Evolutionary conservation across 2,329 filamentous ascomycete species (phyloP), one percentile per base, ranked within the genome.

Genomic region (Byssothecium circinans): DNA sequence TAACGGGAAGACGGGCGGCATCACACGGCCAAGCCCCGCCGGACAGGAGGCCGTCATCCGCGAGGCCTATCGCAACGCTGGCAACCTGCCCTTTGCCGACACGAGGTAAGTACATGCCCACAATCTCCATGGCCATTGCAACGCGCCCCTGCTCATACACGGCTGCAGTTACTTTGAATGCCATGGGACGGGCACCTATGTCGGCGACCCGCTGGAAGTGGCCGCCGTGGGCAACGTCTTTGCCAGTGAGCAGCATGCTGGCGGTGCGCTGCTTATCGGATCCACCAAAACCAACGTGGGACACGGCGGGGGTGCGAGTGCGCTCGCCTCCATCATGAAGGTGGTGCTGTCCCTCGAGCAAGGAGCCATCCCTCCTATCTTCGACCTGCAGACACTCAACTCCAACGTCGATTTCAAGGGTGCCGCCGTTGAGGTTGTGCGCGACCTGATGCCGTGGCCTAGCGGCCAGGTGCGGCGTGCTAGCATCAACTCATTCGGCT

Each of bases 141-240:
- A n/a, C n/a, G n/a, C n/a, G n/a, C n/a, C n/a, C n/a, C n/a, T n/a
- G n/a, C n/a, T n/a, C 70, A 64, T 73, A 75, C 41, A 35, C 44
- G n/a, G 20, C 38, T 20, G 34, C 42, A 17, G 40, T 2, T 35
- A 35, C 11, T 37, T 52, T 3, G 41, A 52, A 27, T 41, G 40
- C 14, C 41, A 84, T 53, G 81, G 81, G 10, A 83, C 81, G 0
- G 80, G 81, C 7, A 83, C 81, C 1, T 73, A 76, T 32, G 78
- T 75, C 14, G 43, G 47, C 1, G 54, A 60, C 35, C 49, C 50
- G 7, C 48, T 56, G 14, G 57, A 59, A 41, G 34, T 50, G 14
- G 34, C 32, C n/a, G 48, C 43, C 3, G 25, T 50, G 11, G 45
- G 29, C 5, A 10, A n/a, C 2, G 27, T 41, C 8, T 44, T 40